Evolutionary conservation across 2,329 filamentous ascomycete species (phyloP).

Genomic region (Neopestalotiopsis clavispora): DNA sequence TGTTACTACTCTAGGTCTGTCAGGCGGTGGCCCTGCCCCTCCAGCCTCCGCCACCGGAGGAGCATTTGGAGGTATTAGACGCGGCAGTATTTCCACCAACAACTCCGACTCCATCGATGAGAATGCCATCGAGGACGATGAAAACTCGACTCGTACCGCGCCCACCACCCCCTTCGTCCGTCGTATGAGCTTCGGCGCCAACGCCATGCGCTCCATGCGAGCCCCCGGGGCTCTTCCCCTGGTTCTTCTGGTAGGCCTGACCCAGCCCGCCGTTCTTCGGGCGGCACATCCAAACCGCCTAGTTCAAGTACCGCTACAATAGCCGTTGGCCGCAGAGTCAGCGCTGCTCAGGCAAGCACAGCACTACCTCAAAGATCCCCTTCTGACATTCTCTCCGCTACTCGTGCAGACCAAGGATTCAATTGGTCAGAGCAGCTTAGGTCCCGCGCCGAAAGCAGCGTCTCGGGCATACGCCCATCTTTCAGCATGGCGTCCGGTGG

Average conservation of each 20-base stretch:
- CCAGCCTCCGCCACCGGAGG: constrained; percentile 58
- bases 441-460: constrained; percentile 83
- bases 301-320: constrained; percentile 37
- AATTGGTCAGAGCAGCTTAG: constrained; percentile 97
- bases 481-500: constrained; percentile 51
- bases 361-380: constrained; percentile 59
- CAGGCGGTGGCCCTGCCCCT: constrained; percentile 61
- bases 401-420: constrained; percentile 85
- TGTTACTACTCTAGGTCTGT: constrained; percentile 75
- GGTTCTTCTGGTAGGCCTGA: constrained; percentile 65
- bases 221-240: constrained; percentile 61
- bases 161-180: constrained; percentile 79
- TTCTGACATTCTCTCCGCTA: constrained; percentile 67
- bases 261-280: constrained; percentile 30
- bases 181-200: constrained; percentile 87
- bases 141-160: constrained; percentile 62
- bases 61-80: constrained; percentile 57
- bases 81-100: constrained; percentile 73
- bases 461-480: constrained; percentile 60
- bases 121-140: constrained; percentile 76
- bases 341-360: constrained; percentile 62
- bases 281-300: constrained; percentile 30
- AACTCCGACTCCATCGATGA: constrained; percentile 71
- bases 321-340: constrained; percentile 38
- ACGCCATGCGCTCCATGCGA: constrained; percentile 75